Evolutionary conservation across 2,329 filamentous ascomycete genomes (phyloP).

Genomic region (Pseudogymnoascus sp.): DNA sequence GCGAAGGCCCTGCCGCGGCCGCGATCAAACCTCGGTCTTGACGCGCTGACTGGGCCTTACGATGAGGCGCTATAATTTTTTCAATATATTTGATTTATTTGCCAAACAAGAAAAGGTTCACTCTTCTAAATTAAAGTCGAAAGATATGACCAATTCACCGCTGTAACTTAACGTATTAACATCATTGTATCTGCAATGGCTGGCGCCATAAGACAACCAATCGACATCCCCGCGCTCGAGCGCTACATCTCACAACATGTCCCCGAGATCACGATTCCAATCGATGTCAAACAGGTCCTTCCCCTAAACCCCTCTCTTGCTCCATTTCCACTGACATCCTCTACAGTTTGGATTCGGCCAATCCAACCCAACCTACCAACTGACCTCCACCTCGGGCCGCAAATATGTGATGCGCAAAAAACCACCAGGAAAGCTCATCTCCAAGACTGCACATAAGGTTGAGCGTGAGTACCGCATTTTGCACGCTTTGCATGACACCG

Average conservation of each 20-base stretch:
- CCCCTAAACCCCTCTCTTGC: neutral
- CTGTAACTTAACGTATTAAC: no score
- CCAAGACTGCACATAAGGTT: slow-evolving; percentile 85
- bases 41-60: no score
- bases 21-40: no score
- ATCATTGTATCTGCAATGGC: slow-evolving; percentile 50
- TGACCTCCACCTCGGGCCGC: slow-evolving; percentile 59
- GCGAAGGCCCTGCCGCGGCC: no score
- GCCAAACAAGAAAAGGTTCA: no score
- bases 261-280: slow-evolving; percentile 72
- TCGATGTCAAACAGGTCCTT: slow-evolving; percentile 80
- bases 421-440: slow-evolving; percentile 79
- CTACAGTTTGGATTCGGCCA: slow-evolving; percentile 84
- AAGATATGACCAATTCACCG: no score
- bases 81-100: no score
- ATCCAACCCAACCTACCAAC: slow-evolving; percentile 88
- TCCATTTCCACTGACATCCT: neutral
- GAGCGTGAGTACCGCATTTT: slow-evolving; percentile 89
- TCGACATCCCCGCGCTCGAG: slow-evolving; percentile 73
- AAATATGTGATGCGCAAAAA: slow-evolving; percentile 91
- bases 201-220: slow-evolving; percentile 79
- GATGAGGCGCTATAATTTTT: no score
- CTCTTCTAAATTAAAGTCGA: no score
- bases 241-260: slow-evolving; percentile 69
- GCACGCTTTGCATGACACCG: slow-evolving; percentile 64